These are phyloP conservation scores for Colletotrichum phormii DNA, from an alignment of 2,329 filamentous ascomycete genomes.

Conservation along the genomic window DNA sequence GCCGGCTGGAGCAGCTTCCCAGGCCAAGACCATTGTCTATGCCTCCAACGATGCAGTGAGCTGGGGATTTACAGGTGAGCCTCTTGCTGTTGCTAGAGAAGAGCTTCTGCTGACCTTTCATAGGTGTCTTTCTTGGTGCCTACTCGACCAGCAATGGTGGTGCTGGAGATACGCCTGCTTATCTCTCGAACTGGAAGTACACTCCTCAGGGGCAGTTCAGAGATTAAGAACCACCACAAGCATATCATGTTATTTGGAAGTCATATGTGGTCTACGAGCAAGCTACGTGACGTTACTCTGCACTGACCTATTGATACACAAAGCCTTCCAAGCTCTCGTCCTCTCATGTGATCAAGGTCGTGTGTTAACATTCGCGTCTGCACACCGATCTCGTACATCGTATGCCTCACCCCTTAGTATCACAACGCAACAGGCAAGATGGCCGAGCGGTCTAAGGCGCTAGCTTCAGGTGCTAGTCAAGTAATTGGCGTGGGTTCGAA, in stretches of 20 bases:
- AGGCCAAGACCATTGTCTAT: constrained; percentile 50
- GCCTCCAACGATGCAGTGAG: constrained; percentile 25
- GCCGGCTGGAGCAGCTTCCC: constrained; percentile 44
- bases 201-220: constrained; percentile 50
- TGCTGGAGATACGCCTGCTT: constrained; percentile 55
- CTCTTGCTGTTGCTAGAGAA: neutral
- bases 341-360: neutral
- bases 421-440: neutral
- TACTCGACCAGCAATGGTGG: constrained; percentile 66
- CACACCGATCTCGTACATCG: neutral
- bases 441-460: constrained; percentile 21
- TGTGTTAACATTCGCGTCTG: neutral
- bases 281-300: no score
- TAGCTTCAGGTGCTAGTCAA: constrained; percentile 24
- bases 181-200: constrained; percentile 62
- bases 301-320: neutral
- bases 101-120: neutral
- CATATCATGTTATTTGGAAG: neutral
- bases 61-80: constrained; percentile 48
- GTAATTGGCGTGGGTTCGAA: constrained; percentile 21
- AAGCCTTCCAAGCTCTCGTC: neutral
- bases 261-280: no score
- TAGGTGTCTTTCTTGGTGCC: constrained; percentile 61
- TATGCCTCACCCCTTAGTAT: neutral
- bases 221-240: constrained; percentile 38